These are phyloP conservation scores for Aspergillus bertholletiae DNA, from an alignment of 495 filamentous ascomycete species.

Conservation along the genomic window DNA sequence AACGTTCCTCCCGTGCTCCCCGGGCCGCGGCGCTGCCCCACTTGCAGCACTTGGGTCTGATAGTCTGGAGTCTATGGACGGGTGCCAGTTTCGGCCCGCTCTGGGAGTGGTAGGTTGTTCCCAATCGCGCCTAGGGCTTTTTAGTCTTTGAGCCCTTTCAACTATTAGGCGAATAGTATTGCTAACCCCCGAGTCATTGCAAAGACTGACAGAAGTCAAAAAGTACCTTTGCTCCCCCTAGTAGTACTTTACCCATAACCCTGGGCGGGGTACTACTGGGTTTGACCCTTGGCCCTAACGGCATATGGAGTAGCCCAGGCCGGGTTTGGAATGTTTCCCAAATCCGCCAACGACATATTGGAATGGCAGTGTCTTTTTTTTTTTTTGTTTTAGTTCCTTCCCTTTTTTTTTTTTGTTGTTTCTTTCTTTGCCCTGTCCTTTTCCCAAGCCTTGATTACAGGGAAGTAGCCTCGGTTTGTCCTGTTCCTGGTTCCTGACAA, in stretches of 20 bases:
- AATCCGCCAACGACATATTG: too few species aligned
- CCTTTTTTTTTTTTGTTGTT: not conserved
- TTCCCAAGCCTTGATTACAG: not conserved
- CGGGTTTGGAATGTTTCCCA: too few species aligned
- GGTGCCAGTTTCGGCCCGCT: not conserved
- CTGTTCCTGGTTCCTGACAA: not conserved
- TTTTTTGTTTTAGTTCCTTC: too few species aligned
- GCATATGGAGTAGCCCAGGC: too few species aligned
- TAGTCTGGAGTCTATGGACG: constrained; percentile 3
- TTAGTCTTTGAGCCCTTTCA: not conserved
- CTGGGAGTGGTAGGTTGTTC: not conserved
- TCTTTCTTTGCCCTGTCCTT: not conserved
- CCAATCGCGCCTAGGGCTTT: not conserved
- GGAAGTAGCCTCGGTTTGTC: not conserved
- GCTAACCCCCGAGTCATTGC: not conserved
- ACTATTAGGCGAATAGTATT: not conserved
- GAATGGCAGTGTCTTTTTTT: too few species aligned
- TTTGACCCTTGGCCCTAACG: not conserved
- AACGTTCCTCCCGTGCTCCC: constrained; percentile 19
- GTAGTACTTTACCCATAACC: too few species aligned
- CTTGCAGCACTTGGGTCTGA: not conserved
- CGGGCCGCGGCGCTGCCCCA: constrained; percentile 12
- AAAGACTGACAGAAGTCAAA: not conserved
- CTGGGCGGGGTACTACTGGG: not conserved
- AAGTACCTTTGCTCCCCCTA: not conserved